These are phyloP conservation scores for Cyathus pygmaeus DNA, from an alignment of 1,284 basidiomycete genomes.

Conservation along the genomic window DNA sequence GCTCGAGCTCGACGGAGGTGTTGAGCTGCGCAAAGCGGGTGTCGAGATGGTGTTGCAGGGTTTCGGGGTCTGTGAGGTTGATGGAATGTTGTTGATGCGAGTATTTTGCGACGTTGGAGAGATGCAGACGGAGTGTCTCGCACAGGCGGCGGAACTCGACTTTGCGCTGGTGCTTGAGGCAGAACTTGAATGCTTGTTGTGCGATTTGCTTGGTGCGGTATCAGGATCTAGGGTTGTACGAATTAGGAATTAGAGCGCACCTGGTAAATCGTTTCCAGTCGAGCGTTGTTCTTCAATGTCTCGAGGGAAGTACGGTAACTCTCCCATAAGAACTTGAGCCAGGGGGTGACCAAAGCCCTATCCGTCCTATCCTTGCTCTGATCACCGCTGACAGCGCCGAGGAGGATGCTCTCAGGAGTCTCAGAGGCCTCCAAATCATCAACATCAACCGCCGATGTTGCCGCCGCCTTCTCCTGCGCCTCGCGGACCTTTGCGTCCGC, in stretches of 20 bases:
- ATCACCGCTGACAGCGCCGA: constrained; percentile 90
- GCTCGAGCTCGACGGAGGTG: constrained; percentile 97
- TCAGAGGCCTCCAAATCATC: constrained; percentile 93
- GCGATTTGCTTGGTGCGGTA: constrained; percentile 80
- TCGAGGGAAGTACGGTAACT: constrained; percentile 97
- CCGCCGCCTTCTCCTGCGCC: constrained; percentile 87
- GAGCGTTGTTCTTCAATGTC: constrained; percentile 96
- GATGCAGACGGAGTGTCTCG: constrained; percentile 95
- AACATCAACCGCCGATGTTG: constrained; percentile 78
- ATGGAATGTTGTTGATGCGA: constrained; percentile 96
- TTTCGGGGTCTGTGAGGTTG: constrained; percentile 97
- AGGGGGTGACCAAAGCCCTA: constrained; percentile 94
- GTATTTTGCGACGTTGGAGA: constrained; percentile 96
- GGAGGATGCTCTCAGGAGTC: constrained; percentile 90
- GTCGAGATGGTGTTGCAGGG: constrained; percentile 96
- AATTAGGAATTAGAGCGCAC: no score
- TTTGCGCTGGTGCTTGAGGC: constrained; percentile 92
- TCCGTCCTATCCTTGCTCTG: constrained; percentile 97
- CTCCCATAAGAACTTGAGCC: constrained; percentile 99
- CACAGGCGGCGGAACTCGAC: constrained; percentile 98
- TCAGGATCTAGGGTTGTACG: no score
- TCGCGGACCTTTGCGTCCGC: constrained; percentile 90
- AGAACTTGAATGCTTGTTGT: constrained; percentile 97
- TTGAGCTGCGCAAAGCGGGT: constrained; percentile 98
- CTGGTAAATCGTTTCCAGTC: constrained; percentile 95